Percentiles rank a stretch among this genome's conserved stretches.
Evolutionary conservation across 164 flowering plant genomes (phyloP).

Genomic region (Magnolia officinalis): DNA sequence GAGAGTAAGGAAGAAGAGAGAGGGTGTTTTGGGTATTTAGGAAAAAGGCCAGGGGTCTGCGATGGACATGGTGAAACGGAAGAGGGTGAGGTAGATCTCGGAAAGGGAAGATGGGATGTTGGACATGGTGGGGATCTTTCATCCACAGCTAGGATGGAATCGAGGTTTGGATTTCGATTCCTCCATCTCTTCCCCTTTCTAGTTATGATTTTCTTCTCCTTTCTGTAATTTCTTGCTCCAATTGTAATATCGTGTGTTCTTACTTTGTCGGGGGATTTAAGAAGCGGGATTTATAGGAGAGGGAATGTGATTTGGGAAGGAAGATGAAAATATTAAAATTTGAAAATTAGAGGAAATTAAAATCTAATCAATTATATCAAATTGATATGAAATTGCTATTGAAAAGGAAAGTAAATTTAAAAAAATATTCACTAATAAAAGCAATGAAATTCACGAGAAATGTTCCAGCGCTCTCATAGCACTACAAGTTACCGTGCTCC

Average conservation of each 20-base stretch:
- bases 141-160: not conserved
- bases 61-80: constrained; percentile 40
- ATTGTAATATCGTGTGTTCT: not conserved
- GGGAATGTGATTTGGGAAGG: not conserved
- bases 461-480: too few relatives aligned
- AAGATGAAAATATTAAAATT: not conserved
- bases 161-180: not conserved
- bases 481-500: too few relatives aligned
- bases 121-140: constrained; percentile 14
- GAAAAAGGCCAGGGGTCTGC: constrained; percentile 61
- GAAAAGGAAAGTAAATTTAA: too few relatives aligned
- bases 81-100: constrained; percentile 36
- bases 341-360: too few relatives aligned
- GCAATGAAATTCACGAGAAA: too few relatives aligned
- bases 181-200: not conserved
- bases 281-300: not conserved
- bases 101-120: constrained; percentile 36
- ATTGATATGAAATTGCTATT: too few relatives aligned
- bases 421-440: too few relatives aligned
- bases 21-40: constrained; percentile 12
- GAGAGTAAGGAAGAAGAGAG: not conserved
- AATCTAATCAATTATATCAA: too few relatives aligned
- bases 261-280: not conserved
- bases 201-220: constrained; percentile 14
- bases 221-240: not conserved